Base-by-base conservation (phyloP, 345 rosid genomes). In the Conringia planisiliqua region DNA sequence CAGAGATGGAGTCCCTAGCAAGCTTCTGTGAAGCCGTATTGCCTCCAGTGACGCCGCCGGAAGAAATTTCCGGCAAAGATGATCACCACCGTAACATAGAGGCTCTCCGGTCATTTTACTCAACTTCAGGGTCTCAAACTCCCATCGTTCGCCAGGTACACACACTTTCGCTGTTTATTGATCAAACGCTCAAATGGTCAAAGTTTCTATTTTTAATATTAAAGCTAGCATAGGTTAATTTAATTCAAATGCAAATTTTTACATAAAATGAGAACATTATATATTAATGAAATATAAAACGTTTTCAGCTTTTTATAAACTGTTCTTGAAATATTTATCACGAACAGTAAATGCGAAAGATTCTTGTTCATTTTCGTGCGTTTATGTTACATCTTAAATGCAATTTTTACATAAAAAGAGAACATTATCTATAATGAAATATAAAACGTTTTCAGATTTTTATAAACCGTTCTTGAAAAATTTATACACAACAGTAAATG, bases 1-100 rank as follows among this genome's bases (percentile, higher is more conserved):
- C 51, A 3, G 96, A 93, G 83, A 83, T 93, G 67, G 67, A 72
- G 10, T 39, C 90, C 0, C 58, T 93, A 71, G 63, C 80, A 10
- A 74, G 86, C 75, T 5, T 90, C 29, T 89, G 89, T n/a, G 89
- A 88, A 55, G 81, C 81, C 6, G 3, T 86, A 10, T 74, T 86
- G 57, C 95, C 97, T 54, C 61, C 92, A 73, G 36, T 86, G 26
- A 14, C 78, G 3, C 71, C 76, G 10, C 66, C 75, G 0, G 57
- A 63, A 54, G 38, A 77, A 2, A 2, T 18, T 5, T 30, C 52
- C 20, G 50, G 59, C 4, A 57, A 56, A 13, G 73, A 42, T 27
- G 65, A 32, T 27, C 66, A 63, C 17, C 75, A 73, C 13, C 70
- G 60, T 26, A 17, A 8, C 55, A 60, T 59, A 24, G 81, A 67